A percentile compares a stretch with the other conserved stretches of the same genome.
Conservation (phyloP, 345 rosid species). For the Rubroshorea leprosula region DNA sequence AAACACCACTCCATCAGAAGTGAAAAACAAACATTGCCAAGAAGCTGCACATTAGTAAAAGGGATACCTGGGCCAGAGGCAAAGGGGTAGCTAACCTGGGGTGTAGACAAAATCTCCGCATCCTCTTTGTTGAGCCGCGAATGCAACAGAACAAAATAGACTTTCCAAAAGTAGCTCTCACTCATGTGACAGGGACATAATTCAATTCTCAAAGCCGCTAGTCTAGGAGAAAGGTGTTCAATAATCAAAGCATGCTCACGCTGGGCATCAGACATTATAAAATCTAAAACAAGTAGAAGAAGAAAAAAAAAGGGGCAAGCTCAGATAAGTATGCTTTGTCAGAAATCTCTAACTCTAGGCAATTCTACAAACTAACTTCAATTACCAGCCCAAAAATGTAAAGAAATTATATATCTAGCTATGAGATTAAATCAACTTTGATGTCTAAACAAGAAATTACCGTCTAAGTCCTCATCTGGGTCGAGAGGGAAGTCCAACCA, state of each 20-base stretch:
- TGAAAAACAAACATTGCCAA: background rate
- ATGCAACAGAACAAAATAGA: constrained; percentile 93
- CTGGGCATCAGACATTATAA: constrained; percentile 79
- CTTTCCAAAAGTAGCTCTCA: constrained; percentile 88
- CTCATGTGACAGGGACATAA: constrained; percentile 91
- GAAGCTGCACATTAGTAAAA: background rate
- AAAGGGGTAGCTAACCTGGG: constrained; percentile 59
- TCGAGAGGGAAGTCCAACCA: constrained; percentile 96
- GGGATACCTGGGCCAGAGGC: background rate
- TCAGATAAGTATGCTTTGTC: too few relatives aligned
- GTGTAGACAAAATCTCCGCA: constrained; percentile 70
- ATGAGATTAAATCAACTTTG: too few relatives aligned
- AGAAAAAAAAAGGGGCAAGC: too few relatives aligned
- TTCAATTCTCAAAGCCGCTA: constrained; percentile 78
- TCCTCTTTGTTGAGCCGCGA: constrained; percentile 76
- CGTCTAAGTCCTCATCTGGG: constrained; percentile 73
- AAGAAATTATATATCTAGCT: too few relatives aligned
- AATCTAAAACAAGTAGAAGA: constrained; percentile 38
- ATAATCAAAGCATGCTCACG: constrained; percentile 71
- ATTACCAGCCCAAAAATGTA: too few relatives aligned
- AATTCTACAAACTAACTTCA: too few relatives aligned
- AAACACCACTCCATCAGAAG: background rate
- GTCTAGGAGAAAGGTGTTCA: constrained; percentile 60
- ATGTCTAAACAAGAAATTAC: too few relatives aligned
- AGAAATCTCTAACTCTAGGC: too few relatives aligned